These are phyloP conservation scores for Penicillium paradoxum DNA, from an alignment of 495 filamentous ascomycete species.

Conservation along the genomic window DNA sequence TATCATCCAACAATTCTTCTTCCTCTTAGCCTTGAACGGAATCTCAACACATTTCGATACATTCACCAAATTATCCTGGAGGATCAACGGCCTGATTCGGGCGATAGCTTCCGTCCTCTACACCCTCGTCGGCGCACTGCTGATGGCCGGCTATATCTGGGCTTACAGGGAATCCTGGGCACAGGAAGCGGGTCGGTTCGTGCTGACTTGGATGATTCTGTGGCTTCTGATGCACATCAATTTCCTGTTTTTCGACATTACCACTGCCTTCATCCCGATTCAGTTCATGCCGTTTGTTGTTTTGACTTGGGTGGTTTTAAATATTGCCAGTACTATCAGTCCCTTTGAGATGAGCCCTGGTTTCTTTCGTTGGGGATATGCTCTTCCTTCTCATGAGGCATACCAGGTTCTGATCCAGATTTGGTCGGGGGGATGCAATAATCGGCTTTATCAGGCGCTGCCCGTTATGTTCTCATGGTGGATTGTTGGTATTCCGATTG, in stretches of 20 bases:
- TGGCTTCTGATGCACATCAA: conserved; percentile 47
- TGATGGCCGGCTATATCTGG: conserved; percentile 40
- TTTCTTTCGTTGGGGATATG: conserved; percentile 44
- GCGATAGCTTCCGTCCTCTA: conserved; percentile 32
- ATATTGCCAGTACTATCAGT: conserved; percentile 37
- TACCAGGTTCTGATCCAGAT: conserved; percentile 42
- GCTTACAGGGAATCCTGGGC: conserved; percentile 41
- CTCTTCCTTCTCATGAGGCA: conserved; percentile 39
- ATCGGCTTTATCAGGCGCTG: conserved; percentile 32
- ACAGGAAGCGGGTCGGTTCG: conserved; percentile 36
- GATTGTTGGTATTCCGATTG: conserved; percentile 1
- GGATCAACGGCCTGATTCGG: conserved; percentile 36
- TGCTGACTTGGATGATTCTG: conserved; percentile 36
- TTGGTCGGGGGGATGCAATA: conserved; percentile 45
- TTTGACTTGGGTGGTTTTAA: conserved; percentile 43
- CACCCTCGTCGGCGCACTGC: conserved; percentile 36
- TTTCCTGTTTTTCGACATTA: conserved; percentile 40
- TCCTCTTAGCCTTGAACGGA: conserved; percentile 30
- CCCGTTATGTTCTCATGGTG: conserved; percentile 37
- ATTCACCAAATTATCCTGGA: conserved; percentile 28
- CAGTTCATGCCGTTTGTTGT: conserved; percentile 38
- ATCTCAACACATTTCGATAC: conserved; percentile 35
- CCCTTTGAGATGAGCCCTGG: conserved; percentile 38
- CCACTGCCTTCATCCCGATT: conserved; percentile 33
- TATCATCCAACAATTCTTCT: conserved; percentile 1